Conservation (phyloP, 2,329 filamentous ascomycete species). For the Zasmidium cellare region DNA sequence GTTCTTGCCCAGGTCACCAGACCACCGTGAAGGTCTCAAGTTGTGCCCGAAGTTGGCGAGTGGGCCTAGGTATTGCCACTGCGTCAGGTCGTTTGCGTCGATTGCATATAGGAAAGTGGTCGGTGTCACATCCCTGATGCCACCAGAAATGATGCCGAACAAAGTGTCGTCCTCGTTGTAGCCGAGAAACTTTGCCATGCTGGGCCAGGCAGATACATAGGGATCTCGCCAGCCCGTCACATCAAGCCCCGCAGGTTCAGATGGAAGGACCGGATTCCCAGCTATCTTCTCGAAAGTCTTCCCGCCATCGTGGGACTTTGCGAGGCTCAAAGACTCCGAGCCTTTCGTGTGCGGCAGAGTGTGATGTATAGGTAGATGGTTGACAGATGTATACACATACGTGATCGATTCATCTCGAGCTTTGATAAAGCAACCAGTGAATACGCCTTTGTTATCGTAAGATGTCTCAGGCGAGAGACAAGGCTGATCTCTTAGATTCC, state of each 20-base stretch:
- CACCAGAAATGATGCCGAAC: conserved; percentile 53
- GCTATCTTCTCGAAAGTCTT: conserved; percentile 37
- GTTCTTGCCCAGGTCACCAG: conserved; percentile 52
- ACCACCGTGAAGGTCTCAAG: conserved; percentile 46
- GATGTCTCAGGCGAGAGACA: conserved; percentile 35
- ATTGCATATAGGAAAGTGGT: conserved; percentile 51
- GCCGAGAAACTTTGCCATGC: conserved; percentile 23
- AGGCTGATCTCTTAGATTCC: conserved; percentile 34
- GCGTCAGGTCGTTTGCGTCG: conserved; percentile 39
- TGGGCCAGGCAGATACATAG: conserved; percentile 36
- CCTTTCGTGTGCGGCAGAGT: conserved; percentile 39
- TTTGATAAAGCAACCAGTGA: conserved; percentile 43
- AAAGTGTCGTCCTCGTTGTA: conserved; percentile 28
- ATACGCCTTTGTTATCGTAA: conserved; percentile 44
- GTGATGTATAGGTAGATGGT: conserved; percentile 42
- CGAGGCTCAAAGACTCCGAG: conserved; percentile 41
- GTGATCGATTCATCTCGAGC: conserved; percentile 36
- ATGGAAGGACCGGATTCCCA: conserved; percentile 41
- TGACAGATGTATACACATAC: conserved; percentile 44
- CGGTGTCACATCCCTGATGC: conserved; percentile 43
- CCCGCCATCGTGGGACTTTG: conserved; percentile 41
- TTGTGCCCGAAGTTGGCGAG: conserved; percentile 44
- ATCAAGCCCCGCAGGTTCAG: conserved; percentile 34
- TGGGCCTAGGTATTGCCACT: conserved; percentile 49
- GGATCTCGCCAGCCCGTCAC: conserved; percentile 48